Evolutionary conservation across 768 basidiomycete species (phyloP).

Genomic region (Kwoniella bestiolae): DNA sequence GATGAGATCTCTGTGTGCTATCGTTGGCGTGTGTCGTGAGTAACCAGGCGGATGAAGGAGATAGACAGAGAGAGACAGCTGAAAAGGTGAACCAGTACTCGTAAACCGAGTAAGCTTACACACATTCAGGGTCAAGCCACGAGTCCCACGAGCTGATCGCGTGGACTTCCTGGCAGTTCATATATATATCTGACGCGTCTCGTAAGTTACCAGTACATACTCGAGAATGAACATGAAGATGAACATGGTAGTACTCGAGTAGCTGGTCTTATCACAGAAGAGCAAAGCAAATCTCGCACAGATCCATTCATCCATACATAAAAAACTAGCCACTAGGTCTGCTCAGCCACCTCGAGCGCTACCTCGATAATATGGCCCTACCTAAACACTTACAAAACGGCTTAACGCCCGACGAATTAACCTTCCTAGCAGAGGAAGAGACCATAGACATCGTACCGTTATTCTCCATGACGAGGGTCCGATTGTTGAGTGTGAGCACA

Average conservation of each 20-base stretch:
- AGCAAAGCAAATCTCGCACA: too few relatives aligned
- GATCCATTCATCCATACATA: too few relatives aligned
- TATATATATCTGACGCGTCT: neutral
- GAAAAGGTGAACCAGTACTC: too few relatives aligned
- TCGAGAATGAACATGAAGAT: neutral
- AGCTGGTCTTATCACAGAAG: too few relatives aligned
- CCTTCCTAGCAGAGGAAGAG: conserved; percentile 83
- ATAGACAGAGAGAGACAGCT: neutral
- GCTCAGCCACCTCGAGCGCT: too few relatives aligned
- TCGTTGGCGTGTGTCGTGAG: neutral
- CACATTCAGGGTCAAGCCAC: neutral
- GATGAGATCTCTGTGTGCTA: neutral
- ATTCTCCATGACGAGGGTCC: conserved; percentile 86
- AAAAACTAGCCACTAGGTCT: too few relatives aligned
- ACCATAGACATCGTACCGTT: conserved; percentile 83
- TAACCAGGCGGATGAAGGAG: neutral
- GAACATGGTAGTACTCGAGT: too few relatives aligned
- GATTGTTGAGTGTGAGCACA: conserved; percentile 84
- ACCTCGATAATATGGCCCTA: conserved; percentile 70
- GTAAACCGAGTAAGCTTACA: neutral
- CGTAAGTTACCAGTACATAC: neutral
- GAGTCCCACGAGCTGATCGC: neutral
- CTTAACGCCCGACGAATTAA: conserved; percentile 80
- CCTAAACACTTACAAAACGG: conserved; percentile 72
- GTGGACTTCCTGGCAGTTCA: neutral